Percentiles rank a stretch among this genome's conserved stretches.
These are phyloP conservation scores for Xylaria multiplex DNA, from an alignment of 2,329 filamentous ascomycete species.

Conservation along the genomic window DNA sequence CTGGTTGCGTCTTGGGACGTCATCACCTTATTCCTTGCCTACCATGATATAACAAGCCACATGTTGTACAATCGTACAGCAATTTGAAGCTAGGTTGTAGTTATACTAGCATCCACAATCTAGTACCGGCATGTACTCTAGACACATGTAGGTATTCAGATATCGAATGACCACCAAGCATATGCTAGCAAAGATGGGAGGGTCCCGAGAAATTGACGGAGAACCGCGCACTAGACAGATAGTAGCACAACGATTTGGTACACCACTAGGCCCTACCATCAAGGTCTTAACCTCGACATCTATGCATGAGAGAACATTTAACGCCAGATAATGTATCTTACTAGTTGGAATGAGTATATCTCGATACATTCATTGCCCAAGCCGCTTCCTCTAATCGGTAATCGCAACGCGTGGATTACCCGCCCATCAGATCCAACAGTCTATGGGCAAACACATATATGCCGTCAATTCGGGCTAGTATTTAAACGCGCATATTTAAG, in stretches of 20 bases:
- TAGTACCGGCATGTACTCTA: too few species aligned
- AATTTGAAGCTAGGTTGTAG: background rate
- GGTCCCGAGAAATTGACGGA: background rate
- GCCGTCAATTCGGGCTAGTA: background rate
- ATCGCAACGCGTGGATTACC: background rate
- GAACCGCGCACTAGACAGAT: constrained; percentile 2
- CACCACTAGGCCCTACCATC: background rate
- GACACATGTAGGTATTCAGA: background rate
- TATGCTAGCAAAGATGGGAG: background rate
- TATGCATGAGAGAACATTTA: background rate
- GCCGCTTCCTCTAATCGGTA: background rate
- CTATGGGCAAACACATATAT: background rate
- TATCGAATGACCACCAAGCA: background rate
- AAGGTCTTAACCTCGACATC: background rate
- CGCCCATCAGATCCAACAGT: background rate
- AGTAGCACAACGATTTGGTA: background rate
- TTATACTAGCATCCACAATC: background rate
- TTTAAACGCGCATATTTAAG: background rate
- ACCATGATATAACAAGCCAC: background rate
- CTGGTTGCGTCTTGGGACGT: background rate
- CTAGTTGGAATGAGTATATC: background rate
- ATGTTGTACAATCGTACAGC: constrained; percentile 5
- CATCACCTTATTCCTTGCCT: background rate
- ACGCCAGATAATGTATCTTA: background rate
- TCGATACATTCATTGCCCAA: background rate